Conservation (phyloP, 352 stramenopile species). For the Lagenidium giganteum region DNA sequence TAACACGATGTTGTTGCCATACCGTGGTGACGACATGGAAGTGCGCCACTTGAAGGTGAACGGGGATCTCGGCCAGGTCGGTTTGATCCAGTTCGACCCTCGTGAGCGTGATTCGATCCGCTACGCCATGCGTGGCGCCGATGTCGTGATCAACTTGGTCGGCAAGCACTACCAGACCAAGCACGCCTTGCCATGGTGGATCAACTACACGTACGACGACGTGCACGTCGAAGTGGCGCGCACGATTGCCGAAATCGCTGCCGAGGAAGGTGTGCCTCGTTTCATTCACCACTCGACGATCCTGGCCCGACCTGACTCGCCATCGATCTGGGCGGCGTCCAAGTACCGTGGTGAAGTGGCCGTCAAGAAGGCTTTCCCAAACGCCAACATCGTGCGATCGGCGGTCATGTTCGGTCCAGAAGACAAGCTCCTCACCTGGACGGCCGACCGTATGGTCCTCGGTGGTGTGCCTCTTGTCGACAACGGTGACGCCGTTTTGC, state of each 20-base stretch:
- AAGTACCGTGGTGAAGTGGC: conserved; percentile 85
- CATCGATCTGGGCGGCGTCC: conserved; percentile 74
- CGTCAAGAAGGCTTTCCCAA: conserved; percentile 91
- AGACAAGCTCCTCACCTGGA: conserved; percentile 94
- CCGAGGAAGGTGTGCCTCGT: conserved; percentile 66
- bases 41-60: conserved; percentile 92
- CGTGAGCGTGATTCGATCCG: conserved; percentile 92
- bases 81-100: conserved; percentile 70
- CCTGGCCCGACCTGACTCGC: conserved; percentile 77
- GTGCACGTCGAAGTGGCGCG: conserved; percentile 92
- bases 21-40: conserved; percentile 93
- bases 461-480: conserved; percentile 90
- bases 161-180: conserved; percentile 98
- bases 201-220: conserved; percentile 95
- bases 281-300: conserved; percentile 84
- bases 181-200: conserved; percentile 89
- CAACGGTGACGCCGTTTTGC: conserved; percentile 89
- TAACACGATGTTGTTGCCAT: conserved; percentile 82
- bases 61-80: conserved; percentile 91
- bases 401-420: conserved; percentile 94
- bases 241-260: conserved; percentile 78
- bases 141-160: conserved; percentile 97
- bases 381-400: conserved; percentile 94
- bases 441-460: conserved; percentile 63
- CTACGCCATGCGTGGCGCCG: conserved; percentile 87